A percentile compares a stretch with the other conserved stretches of the same genome.
These are phyloP conservation scores for Panellus pusillus DNA, from an alignment of 768 basidiomycete species.

Conservation along the genomic window DNA sequence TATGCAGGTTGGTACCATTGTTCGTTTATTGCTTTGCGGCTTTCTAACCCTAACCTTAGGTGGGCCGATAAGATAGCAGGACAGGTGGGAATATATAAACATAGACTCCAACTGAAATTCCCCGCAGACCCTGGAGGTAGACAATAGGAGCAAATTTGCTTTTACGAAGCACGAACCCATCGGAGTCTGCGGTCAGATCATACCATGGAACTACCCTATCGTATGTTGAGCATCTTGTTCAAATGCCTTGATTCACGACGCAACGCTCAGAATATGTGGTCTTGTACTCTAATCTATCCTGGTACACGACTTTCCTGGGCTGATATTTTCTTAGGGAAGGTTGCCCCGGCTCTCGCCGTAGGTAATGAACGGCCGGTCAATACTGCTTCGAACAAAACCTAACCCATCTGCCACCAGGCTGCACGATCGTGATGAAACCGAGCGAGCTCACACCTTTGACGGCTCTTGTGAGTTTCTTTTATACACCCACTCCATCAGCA, in stretches of 20 bases:
- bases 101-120: slow-evolving; percentile 10
- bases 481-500: no score
- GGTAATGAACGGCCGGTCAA: slow-evolving; percentile 25
- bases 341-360: slow-evolving; percentile 87
- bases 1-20: slow-evolving; percentile 51
- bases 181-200: slow-evolving; percentile 94
- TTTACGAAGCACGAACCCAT: slow-evolving; percentile 61
- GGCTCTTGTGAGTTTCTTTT: slow-evolving; percentile 54
- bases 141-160: slow-evolving; percentile 77
- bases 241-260: slow-evolving; percentile 3
- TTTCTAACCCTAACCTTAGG: slow-evolving; percentile 36
- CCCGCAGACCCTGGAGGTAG: slow-evolving; percentile 70
- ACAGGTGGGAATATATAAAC: slow-evolving; percentile 47
- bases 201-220: slow-evolving; percentile 94
- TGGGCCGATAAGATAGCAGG: slow-evolving; percentile 92
- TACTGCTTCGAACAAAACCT: no score
- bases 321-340: slow-evolving; percentile 64
- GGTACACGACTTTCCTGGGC: slow-evolving; percentile 37
- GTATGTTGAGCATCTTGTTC: slow-evolving; percentile 21
- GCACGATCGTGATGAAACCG: slow-evolving; percentile 94
- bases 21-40: background rate
- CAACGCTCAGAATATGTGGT: slow-evolving; percentile 16
- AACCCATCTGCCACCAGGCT: slow-evolving; percentile 36
- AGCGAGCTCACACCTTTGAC: slow-evolving; percentile 86
- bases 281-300: slow-evolving; percentile 9